phyloP scores from a whole-genome alignment of 2,329 filamentous ascomycete genomes.

The Blumeria graminis region DNA sequence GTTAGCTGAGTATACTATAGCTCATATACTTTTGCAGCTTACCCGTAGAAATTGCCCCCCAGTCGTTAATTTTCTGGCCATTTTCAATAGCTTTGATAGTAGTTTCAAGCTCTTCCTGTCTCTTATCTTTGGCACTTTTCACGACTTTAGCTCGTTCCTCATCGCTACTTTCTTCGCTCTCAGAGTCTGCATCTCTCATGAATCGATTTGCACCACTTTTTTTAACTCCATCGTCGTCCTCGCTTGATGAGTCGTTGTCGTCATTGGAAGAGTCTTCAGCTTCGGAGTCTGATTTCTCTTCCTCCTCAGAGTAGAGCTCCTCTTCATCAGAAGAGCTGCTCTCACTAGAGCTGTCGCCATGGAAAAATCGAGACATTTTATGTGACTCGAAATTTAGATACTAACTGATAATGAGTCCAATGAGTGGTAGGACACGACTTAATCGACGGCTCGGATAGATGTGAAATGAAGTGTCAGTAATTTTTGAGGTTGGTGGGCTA shows the following conservation, averaged over 20 bases:
- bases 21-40: slow-evolving; percentile 9
- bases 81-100: slow-evolving; percentile 87
- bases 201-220: slow-evolving; percentile 58
- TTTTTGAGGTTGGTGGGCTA: too few relatives aligned
- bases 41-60: slow-evolving; percentile 80
- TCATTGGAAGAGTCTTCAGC: slow-evolving; percentile 23
- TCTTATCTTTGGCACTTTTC: slow-evolving; percentile 96
- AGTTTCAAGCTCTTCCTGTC: slow-evolving; percentile 74
- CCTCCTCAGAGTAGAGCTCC: slow-evolving; percentile 66
- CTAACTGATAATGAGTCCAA: too few relatives aligned
- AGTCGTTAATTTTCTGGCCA: slow-evolving; percentile 91
- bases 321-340: slow-evolving; percentile 86
- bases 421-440: too few relatives aligned
- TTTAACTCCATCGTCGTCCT: slow-evolving; percentile 37
- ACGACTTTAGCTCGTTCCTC: slow-evolving; percentile 69
- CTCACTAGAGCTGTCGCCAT: slow-evolving; percentile 87
- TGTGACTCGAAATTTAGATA: too few relatives aligned
- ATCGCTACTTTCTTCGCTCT: slow-evolving; percentile 63
- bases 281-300: slow-evolving; percentile 26
- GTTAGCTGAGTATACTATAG: neutral
- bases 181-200: slow-evolving; percentile 47
- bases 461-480: too few relatives aligned
- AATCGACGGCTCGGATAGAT: too few relatives aligned
- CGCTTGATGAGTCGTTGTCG: slow-evolving; percentile 32
- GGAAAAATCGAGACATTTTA: slow-evolving; percentile 86